Conservation (phyloP, 2,329 filamentous ascomycete genomes). For the Fusarium bulbicola region DNA sequence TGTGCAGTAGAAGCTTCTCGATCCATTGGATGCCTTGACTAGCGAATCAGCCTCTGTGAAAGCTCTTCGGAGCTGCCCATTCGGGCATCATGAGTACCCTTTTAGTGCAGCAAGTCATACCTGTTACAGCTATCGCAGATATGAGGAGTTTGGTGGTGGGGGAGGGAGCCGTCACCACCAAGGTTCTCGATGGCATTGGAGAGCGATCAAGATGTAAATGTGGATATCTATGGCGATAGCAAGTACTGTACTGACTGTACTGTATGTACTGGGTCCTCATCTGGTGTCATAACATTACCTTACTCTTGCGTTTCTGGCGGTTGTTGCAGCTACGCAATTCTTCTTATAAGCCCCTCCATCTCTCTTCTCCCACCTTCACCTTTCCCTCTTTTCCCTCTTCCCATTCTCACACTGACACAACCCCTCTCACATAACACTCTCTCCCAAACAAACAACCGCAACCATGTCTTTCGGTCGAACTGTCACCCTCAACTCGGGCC, state of each 20-base stretch:
- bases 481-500: conserved; percentile 70
- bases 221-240: conserved; percentile 3
- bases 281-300: conserved; percentile 6
- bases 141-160: background rate
- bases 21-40: background rate
- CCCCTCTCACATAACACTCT: background rate
- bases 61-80: conserved; percentile 25
- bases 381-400: background rate
- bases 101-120: background rate
- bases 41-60: conserved; percentile 4
- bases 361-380: background rate
- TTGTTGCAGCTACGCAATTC: background rate
- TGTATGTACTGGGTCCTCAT: background rate
- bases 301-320: conserved; percentile 2
- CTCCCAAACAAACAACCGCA: conserved; percentile 1
- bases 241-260: background rate
- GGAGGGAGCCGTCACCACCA: conserved; percentile 23
- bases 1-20: conserved; percentile 30
- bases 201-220: background rate
- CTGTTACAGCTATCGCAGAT: background rate
- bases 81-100: conserved; percentile 2
- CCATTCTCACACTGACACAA: background rate
- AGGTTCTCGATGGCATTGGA: conserved; percentile 23
- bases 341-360: conserved; percentile 15
- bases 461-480: conserved; percentile 65